Evolutionary conservation across 345 rosid genomes (phyloP).

Genomic region (Corchorus olitorius): DNA sequence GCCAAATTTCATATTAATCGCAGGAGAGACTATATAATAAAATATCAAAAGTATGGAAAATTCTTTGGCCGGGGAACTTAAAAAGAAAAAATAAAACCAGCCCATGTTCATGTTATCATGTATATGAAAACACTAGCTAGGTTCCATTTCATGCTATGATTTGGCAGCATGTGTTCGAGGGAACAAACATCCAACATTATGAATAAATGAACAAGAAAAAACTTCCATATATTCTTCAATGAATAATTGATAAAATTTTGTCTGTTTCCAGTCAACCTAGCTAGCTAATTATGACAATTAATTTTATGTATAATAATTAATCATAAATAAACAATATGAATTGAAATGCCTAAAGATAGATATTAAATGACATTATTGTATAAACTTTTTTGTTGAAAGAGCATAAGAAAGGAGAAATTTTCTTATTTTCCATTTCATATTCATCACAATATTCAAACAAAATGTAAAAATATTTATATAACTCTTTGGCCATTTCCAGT

Average conservation of each 20-base stretch:
- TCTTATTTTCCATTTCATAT: conserved; percentile 6
- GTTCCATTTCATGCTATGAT: not conserved
- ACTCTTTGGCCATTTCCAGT: not conserved
- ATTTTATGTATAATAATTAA: not conserved
- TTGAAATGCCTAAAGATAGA: not conserved
- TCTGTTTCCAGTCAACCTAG: not conserved
- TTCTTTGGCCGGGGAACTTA: too few relatives aligned
- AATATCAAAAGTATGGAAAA: too few relatives aligned
- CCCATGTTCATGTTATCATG: too few relatives aligned
- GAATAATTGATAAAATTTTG: not conserved
- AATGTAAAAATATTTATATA: not conserved
- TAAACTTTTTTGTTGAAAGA: not conserved
- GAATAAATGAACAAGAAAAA: not conserved
- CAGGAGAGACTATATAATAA: too few relatives aligned
- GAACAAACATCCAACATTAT: conserved; percentile 8
- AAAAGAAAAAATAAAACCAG: too few relatives aligned
- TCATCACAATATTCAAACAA: conserved; percentile 18
- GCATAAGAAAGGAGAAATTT: not conserved
- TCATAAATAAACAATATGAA: not conserved
- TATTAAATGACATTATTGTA: not conserved
- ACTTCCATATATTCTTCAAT: not conserved
- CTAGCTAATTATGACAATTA: not conserved
- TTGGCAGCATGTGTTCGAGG: not conserved
- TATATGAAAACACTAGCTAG: not conserved
- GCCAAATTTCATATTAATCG: not conserved